Evolutionary conservation across 2,329 filamentous ascomycete genomes (phyloP), one percentile per base, ranked within the genome.

Genomic region (Chaetomiaceae sp.): DNA sequence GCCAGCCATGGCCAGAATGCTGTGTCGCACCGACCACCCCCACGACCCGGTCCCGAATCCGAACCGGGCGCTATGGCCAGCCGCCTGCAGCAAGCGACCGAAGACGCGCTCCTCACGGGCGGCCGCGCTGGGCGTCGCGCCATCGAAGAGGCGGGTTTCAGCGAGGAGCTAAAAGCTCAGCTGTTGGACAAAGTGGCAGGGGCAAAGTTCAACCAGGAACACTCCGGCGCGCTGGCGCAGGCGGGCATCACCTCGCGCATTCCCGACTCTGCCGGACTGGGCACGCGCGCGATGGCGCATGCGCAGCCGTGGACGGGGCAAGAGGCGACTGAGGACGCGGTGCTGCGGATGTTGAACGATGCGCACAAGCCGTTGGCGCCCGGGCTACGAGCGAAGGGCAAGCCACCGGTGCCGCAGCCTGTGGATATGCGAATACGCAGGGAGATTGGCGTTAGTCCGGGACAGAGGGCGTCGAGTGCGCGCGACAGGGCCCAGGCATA

Each of bases 291-390:
- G 40, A 76, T 82, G 29, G 88, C 88, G 1, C 72, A 75, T 0
- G 79, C 82, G 6, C 68, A 75, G 47, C 75, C 84, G 1, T 98
- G 93, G 93, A 81, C 77, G 0, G 93, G 91, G 2, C 72, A 76
- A 11, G 93, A 97, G 66, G 72, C 70, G 5, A 68, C 84, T 1
- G 78, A 83, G 56, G 89, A 96, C 62, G 76, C 84, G 1, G 82
- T 88, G 18, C 68, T 95, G 39, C 81, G 93, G 26, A 97, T 97
- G 86, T 66, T 93, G 10, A 78, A 87, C 47, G 88, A 95, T 61
- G 78, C 87, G 20, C 79, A 79, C 49, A 88, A 89, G 59, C 86
- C 84, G 0, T 68, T 94, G 39, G 66, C 63, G 12, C 70, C 70
- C 4, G 68, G 65, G 1, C 57, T 75, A 3, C 68, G 78, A 29